Conservation (phyloP, 1,284 basidiomycete species). For the Pseudozyma sp. region DNA sequence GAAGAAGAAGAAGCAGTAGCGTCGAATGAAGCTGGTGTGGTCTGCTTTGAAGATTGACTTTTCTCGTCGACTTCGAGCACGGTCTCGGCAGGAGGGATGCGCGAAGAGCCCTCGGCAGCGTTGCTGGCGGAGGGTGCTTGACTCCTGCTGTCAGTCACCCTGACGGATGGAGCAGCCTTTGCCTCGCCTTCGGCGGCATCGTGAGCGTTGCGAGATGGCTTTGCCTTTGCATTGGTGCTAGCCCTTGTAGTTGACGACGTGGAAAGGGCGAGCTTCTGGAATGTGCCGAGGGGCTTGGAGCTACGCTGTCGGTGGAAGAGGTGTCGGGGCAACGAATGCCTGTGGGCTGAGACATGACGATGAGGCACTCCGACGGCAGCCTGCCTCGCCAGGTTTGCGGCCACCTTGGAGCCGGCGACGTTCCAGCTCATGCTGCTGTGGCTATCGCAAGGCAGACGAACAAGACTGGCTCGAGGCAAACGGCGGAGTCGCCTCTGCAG, state of each 20-base stretch:
- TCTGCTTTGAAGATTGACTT: background rate
- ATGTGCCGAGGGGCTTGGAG: slow-evolving; percentile 7
- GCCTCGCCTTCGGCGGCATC: background rate
- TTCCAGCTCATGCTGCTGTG: slow-evolving; percentile 24
- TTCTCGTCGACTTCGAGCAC: slow-evolving; percentile 22
- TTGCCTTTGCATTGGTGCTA: slow-evolving; percentile 5
- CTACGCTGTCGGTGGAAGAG: slow-evolving; percentile 34
- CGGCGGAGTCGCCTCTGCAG: background rate
- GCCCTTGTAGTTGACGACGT: slow-evolving; percentile 15
- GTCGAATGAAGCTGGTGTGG: background rate
- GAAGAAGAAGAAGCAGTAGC: slow-evolving; percentile 3
- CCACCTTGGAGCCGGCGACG: slow-evolving; percentile 11
- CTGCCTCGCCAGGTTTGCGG: slow-evolving; percentile 14
- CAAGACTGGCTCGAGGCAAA: background rate
- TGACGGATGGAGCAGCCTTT: slow-evolving; percentile 8
- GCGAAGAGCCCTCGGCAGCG: slow-evolving; percentile 9
- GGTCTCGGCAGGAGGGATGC: slow-evolving; percentile 15
- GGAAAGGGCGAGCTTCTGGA: slow-evolving; percentile 17
- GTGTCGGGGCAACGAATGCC: slow-evolving; percentile 30
- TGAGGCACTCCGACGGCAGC: slow-evolving; percentile 7
- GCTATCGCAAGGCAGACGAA: background rate
- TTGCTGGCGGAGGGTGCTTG: background rate
- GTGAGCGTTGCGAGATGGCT: background rate
- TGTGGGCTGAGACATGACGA: slow-evolving; percentile 1
- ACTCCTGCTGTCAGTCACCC: slow-evolving; percentile 27